Conservation (phyloP, 1,284 basidiomycete species). For the Agroathelia rolfsii region DNA sequence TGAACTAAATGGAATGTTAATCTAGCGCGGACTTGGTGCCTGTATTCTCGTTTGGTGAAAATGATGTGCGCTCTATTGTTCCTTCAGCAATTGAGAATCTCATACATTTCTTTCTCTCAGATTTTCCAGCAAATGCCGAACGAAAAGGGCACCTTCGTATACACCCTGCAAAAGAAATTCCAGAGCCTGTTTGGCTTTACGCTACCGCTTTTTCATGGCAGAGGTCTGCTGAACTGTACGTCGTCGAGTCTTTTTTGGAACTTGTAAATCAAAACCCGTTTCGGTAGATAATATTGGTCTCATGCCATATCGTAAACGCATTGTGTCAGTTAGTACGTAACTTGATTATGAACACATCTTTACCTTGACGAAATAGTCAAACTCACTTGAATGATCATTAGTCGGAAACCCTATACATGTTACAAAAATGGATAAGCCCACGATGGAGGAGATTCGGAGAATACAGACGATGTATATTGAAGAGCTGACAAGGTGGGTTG, state of each 20-base stretch:
- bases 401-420: slow-evolving; percentile 87
- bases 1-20: not conserved
- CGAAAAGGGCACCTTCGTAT: slow-evolving; percentile 84
- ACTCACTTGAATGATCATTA: slow-evolving; percentile 18
- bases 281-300: slow-evolving; percentile 74
- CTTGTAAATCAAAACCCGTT: not conserved
- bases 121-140: slow-evolving; percentile 97
- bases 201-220: slow-evolving; percentile 88
- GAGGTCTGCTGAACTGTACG: slow-evolving; percentile 86
- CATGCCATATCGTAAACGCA: slow-evolving; percentile 90
- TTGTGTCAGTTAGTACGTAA: slow-evolving; percentile 85
- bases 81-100: slow-evolving; percentile 1
- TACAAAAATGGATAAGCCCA: slow-evolving; percentile 69
- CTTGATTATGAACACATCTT: not conserved
- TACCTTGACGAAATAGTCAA: not conserved
- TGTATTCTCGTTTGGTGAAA: slow-evolving; percentile 96
- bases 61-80: slow-evolving; percentile 62
- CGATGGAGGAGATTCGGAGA: slow-evolving; percentile 69
- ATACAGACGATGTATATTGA: slow-evolving; percentile 86
- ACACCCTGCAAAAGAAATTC: slow-evolving; percentile 82
- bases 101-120: slow-evolving; percentile 26
- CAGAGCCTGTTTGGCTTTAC: slow-evolving; percentile 93
- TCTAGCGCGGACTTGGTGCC: slow-evolving; percentile 83
- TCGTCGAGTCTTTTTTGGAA: slow-evolving; percentile 6
- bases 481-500: slow-evolving; percentile 74